Percentiles rank a stretch among this genome's conserved stretches.
Evolutionary conservation across 1,139 yeast species (phyloP).

Genomic region (Geotrichum histeridarum): DNA sequence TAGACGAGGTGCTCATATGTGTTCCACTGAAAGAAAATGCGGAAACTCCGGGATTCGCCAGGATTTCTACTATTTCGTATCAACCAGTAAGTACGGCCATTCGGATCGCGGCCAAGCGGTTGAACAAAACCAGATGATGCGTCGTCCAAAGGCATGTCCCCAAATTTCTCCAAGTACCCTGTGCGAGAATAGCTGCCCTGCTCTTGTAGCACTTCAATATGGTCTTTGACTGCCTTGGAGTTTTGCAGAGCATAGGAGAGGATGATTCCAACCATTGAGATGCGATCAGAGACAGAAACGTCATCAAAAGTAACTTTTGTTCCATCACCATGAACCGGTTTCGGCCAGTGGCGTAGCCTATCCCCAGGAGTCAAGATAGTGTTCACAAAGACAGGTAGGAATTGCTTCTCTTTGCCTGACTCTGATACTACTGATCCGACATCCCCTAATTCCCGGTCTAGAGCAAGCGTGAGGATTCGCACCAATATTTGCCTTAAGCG

Average conservation of each 20-base stretch:
- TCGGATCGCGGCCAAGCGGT: neutral
- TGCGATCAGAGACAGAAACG: neutral
- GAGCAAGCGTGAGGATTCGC: neutral
- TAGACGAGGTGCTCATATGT: neutral
- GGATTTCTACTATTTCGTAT: neutral
- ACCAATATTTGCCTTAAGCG: neutral
- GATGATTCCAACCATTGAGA: neutral
- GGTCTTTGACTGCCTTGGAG: neutral
- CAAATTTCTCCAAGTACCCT: neutral
- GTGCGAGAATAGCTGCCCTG: neutral
- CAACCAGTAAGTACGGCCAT: slow-evolving; percentile 1
- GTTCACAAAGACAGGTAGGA: neutral
- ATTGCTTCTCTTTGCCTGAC: neutral
- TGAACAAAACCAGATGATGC: neutral
- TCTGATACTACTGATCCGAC: neutral
- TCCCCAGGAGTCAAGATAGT: neutral
- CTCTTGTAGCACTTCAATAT: neutral
- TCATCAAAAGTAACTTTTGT: neutral
- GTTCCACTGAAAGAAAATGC: slow-evolving; percentile 1
- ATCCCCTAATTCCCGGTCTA: neutral
- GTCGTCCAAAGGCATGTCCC: neutral
- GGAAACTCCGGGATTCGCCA: neutral
- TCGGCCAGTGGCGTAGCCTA: neutral
- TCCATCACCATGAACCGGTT: neutral
- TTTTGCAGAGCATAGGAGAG: neutral